Evolutionary conservation across 2,329 filamentous ascomycete genomes (phyloP).

Genomic region (Ceratocystis cubensis): DNA sequence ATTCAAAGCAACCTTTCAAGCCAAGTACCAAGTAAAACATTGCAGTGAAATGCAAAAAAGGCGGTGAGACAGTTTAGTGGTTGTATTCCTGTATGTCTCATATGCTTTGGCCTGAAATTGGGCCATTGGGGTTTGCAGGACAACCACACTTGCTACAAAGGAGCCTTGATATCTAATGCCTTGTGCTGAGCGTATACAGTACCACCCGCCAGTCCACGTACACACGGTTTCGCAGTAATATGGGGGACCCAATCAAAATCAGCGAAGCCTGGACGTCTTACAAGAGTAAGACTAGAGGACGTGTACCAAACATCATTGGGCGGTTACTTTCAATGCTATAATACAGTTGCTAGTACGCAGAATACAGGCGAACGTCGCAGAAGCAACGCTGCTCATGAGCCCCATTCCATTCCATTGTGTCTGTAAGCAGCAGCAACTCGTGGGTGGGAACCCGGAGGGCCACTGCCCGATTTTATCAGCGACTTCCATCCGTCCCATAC

Average conservation of each 20-base stretch:
- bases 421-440: too few species aligned
- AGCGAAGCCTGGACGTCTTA: neutral
- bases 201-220: neutral
- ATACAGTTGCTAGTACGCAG: neutral
- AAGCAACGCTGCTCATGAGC: neutral
- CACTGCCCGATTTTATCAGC: neutral
- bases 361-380: neutral
- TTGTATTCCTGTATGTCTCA: conserved; percentile 7
- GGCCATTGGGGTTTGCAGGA: neutral
- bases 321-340: neutral
- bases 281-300: neutral
- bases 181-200: neutral
- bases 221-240: neutral
- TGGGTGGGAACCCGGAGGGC: neutral
- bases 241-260: neutral
- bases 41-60: neutral
- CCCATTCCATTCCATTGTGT: too few species aligned
- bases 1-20: too few species aligned
- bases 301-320: neutral
- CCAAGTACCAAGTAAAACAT: neutral
- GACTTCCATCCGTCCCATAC: neutral
- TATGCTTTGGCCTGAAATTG: neutral
- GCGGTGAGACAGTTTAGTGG: neutral
- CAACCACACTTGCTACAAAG: neutral
- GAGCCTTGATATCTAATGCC: neutral